Conservation (phyloP, 371 early-diverging fungal species). For the Smittium mucronatum region DNA sequence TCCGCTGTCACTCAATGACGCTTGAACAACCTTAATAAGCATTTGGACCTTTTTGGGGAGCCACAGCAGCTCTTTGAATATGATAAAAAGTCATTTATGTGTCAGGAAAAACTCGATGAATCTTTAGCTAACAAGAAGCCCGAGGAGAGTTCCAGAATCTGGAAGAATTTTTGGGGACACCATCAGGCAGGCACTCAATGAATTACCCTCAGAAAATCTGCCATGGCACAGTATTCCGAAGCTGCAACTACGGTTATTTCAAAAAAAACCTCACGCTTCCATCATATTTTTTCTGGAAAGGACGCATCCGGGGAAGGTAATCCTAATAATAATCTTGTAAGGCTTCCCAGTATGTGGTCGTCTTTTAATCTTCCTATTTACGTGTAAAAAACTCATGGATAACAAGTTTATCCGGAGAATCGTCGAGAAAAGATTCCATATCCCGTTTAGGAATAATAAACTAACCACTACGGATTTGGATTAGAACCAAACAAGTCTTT, state of each 20-base stretch:
- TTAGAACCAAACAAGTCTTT: not conserved
- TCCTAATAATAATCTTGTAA: not conserved
- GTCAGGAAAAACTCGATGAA: not conserved
- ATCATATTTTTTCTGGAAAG: not conserved
- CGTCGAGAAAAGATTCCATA: not conserved
- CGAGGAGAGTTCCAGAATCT: not conserved
- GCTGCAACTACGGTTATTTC: not conserved
- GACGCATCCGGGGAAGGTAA: not conserved
- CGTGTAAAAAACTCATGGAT: not conserved
- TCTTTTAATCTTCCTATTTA: not conserved
- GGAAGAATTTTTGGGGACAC: not conserved
- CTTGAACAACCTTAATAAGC: not conserved
- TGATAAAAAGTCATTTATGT: not conserved
- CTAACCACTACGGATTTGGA: not conserved
- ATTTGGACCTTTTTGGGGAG: not conserved
- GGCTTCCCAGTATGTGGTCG: not conserved
- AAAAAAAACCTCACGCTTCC: not conserved
- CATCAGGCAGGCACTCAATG: not conserved
- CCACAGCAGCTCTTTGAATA: not conserved
- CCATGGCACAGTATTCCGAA: not conserved
- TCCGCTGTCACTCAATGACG: not conserved
- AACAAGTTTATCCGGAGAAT: not conserved
- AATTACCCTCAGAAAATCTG: not conserved
- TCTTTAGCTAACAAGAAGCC: not conserved
- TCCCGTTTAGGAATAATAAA: not conserved